phyloP scores from a whole-genome alignment of 2,329 filamentous ascomycete genomes.

The Xylaria sp. region DNA sequence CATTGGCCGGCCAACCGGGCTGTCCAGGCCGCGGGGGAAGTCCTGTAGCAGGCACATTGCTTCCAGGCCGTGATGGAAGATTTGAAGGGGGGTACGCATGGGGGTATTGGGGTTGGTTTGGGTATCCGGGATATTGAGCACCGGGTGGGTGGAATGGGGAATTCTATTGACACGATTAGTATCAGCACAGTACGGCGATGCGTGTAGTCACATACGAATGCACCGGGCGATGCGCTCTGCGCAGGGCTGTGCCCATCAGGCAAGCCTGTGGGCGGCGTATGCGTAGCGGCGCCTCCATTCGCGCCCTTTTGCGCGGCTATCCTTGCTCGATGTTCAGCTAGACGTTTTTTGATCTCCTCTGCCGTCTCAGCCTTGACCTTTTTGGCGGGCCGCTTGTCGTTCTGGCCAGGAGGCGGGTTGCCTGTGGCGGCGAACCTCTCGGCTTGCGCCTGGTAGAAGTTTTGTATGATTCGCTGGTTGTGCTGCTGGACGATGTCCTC shows the following conservation, averaged over 20 bases:
- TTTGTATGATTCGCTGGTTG: slow-evolving; percentile 84
- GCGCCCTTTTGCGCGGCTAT: slow-evolving; percentile 68
- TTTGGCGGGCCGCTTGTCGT: slow-evolving; percentile 72
- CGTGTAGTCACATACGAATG: slow-evolving; percentile 64
- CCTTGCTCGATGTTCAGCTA: slow-evolving; percentile 80
- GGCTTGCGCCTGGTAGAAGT: slow-evolving; percentile 86
- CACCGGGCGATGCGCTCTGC: slow-evolving; percentile 61
- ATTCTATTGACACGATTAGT: slow-evolving; percentile 44
- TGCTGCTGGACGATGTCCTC: slow-evolving; percentile 85
- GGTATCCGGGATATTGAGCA: slow-evolving; percentile 52
- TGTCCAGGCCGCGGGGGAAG: slow-evolving; percentile 57
- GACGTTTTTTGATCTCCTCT: slow-evolving; percentile 80
- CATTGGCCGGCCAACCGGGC: slow-evolving; percentile 49
- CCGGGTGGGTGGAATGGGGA: slow-evolving; percentile 58
- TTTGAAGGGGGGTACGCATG: slow-evolving; percentile 54
- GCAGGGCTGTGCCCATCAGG: slow-evolving; percentile 60
- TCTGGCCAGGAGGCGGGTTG: slow-evolving; percentile 78
- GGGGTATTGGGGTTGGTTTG: slow-evolving; percentile 53
- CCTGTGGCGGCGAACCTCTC: slow-evolving; percentile 84
- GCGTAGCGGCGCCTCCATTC: slow-evolving; percentile 61
- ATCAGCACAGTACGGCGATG: not conserved
- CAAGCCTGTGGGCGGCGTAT: slow-evolving; percentile 60
- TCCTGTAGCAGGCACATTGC: slow-evolving; percentile 53
- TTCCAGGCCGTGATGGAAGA: slow-evolving; percentile 59
- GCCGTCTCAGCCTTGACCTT: slow-evolving; percentile 78